Base-by-base conservation (phyloP, 2,329 filamentous ascomycete genomes). In the Cyclaneusma minus region DNA sequence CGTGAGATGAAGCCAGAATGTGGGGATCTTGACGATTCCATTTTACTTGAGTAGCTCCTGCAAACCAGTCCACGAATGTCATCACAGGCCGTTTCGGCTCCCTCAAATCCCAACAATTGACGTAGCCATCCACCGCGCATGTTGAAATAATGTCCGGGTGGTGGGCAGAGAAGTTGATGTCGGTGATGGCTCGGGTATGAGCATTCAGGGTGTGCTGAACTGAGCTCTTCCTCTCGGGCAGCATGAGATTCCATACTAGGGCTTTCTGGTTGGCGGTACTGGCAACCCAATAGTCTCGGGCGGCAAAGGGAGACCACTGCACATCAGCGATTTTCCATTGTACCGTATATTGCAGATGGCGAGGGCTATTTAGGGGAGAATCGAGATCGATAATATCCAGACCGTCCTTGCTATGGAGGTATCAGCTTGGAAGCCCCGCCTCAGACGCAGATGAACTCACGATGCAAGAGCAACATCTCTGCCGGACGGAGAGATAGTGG, bases 301-400 rank as follows among this genome's bases (percentile, higher is more conserved):
- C 71, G 8, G 85, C 80, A 48, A 94, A 93, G 1, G 87, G 87
- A 7, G 83, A 93, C 87, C 87, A 94, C 51, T 94, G 87, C 16
- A 93, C 85, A 50, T 94, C 87, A 7, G 87, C 84, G 4, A 93
- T 85, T 27, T 92, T 73, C 83, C 85, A 94, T n/a, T 82, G 78
- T 22, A 83, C 74, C 29, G 82, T 78, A 51, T 92, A 82, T 35
- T 78, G 78, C 39, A 94, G 64, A 42, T 84, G 77, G 11, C 84
- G 76, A 11, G 87, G 87, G 7, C 79, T 77, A 32, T 78, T 89
- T 47, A 84, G 89, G 1, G 83, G 83, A 7, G 75, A 84, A 54
- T 94, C 85, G 24, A 94, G 62, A 42, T 94, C 85, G 44, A 94
- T 85, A 39, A 94, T 83, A 45, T 87, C 77, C 29, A 94, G 64